A percentile compares a stretch with the other conserved stretches of the same genome.
These are phyloP conservation scores for Sarcodon sp. DNA, from an alignment of 768 basidiomycete species.

Conservation along the genomic window DNA sequence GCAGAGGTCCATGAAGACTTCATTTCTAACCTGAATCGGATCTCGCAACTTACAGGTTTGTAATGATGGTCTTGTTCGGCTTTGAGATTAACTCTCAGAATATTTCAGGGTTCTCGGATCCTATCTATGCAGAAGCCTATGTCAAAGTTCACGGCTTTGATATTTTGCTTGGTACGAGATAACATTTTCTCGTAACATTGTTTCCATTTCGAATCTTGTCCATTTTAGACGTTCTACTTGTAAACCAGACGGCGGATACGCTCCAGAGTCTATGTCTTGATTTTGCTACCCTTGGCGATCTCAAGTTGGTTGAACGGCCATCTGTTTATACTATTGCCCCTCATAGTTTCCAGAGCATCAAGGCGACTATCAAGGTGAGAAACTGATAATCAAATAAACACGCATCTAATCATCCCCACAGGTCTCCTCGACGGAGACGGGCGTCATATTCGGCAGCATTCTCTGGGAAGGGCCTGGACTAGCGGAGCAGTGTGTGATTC, in stretches of 20 bases:
- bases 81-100: neutral
- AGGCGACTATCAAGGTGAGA: constrained; percentile 86
- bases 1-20: constrained; percentile 83
- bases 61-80: neutral
- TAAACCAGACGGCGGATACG: constrained; percentile 91
- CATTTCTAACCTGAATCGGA: constrained; percentile 85
- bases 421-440: constrained; percentile 95
- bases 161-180: constrained; percentile 65
- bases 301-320: constrained; percentile 96
- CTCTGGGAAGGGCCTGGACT: constrained; percentile 89
- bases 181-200: neutral
- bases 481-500: constrained; percentile 81
- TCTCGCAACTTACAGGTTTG: constrained; percentile 85
- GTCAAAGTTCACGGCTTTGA: constrained; percentile 98
- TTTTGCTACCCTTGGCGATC: constrained; percentile 92
- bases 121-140: constrained; percentile 95
- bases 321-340: constrained; percentile 88
- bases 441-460: constrained; percentile 96
- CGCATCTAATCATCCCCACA: constrained; percentile 5
- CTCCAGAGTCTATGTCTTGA: constrained; percentile 95
- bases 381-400: neutral
- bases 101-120: constrained; percentile 81
- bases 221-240: constrained; percentile 74
- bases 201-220: neutral
- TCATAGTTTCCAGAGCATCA: constrained; percentile 96